phyloP scores from a whole-genome alignment of 441 rosid genomes.

The Bocquillonia castaneifolia region DNA sequence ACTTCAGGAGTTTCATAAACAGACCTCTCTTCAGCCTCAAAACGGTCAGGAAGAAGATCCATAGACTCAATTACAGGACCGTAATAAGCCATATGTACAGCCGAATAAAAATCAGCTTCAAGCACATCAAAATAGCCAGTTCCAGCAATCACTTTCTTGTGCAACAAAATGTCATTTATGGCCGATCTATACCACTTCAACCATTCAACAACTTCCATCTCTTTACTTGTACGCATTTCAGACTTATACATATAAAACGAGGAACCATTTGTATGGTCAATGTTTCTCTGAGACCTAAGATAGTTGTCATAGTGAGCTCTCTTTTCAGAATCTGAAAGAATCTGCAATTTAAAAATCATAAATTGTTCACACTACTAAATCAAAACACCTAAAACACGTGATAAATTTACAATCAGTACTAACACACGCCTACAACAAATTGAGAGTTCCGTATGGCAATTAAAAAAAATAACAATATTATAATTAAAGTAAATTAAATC shows the following conservation, averaged over 20 bases:
- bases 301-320: conserved; percentile 66
- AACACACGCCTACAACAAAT: too few relatives aligned
- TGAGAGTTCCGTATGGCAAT: too few relatives aligned
- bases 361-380: conserved; percentile 8
- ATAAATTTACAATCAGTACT: background rate
- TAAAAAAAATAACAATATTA: background rate
- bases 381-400: background rate
- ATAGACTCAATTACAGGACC: conserved; percentile 73
- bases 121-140: conserved; percentile 63
- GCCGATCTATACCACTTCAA: conserved; percentile 78
- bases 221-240: conserved; percentile 28
- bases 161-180: conserved; percentile 61
- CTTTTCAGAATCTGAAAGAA: conserved; percentile 71
- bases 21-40: conserved; percentile 98
- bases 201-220: conserved; percentile 96
- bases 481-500: background rate
- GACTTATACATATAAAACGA: conserved; percentile 38
- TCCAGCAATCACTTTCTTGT: conserved; percentile 61
- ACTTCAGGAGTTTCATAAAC: conserved; percentile 63
- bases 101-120: conserved; percentile 83
- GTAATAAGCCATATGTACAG: conserved; percentile 66
- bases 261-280: conserved; percentile 36
- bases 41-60: conserved; percentile 81
- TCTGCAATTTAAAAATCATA: conserved; percentile 42
- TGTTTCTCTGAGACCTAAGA: conserved; percentile 53